Base-by-base conservation (phyloP, 2,329 filamentous ascomycete genomes). In the Nemania serpens region DNA sequence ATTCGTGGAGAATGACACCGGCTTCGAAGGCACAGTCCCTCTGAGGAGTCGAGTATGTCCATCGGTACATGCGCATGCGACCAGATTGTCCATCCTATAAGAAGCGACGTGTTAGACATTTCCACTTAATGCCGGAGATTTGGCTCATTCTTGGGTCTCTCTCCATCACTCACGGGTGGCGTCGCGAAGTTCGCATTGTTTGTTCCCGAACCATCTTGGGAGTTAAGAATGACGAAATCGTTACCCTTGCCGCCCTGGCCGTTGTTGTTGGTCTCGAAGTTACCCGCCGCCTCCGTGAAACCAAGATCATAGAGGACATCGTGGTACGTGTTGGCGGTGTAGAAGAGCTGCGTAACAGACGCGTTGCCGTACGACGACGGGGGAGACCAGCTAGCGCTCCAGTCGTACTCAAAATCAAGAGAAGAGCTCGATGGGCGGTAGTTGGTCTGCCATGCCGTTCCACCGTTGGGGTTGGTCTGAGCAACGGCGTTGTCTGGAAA, bases 131-230 rank as follows among this genome's bases (percentile, higher is more conserved):
- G 18, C 15, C n/a, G 2, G 10, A 37, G 29, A 15, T 18, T n/a
- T 13, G n/a, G 5, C 12, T 47, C 25, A 33, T 47, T 36, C 29
- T 15, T 34, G 17, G 47, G 11, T 4, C 7, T 17, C 36, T 18
- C 7, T 17, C 36, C 13, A 6, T 18, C 12, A 54, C 47, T 58
- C 29, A 58, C 55, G 22, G 58, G 58, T 0, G 81, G 82, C 0
- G 84, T 84, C 5, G 79, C 77, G 63, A 87, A 86, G 73, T 84
- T 81, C 59, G 84, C 84, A 61, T 87, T 87, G 75, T 87, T 83
- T 1, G 74, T 77, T 15, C 77, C 79, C 0, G 76, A 76, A 33
- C 82, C 83, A 58, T 87, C 84, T 66, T 88, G 85, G 0, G 83
- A 73, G 63, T 84, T 84, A 41, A 86, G 75, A 58, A 84, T 84